phyloP scores from a whole-genome alignment of 2,329 filamentous ascomycete species.

The Penicillium griseofulvum region DNA sequence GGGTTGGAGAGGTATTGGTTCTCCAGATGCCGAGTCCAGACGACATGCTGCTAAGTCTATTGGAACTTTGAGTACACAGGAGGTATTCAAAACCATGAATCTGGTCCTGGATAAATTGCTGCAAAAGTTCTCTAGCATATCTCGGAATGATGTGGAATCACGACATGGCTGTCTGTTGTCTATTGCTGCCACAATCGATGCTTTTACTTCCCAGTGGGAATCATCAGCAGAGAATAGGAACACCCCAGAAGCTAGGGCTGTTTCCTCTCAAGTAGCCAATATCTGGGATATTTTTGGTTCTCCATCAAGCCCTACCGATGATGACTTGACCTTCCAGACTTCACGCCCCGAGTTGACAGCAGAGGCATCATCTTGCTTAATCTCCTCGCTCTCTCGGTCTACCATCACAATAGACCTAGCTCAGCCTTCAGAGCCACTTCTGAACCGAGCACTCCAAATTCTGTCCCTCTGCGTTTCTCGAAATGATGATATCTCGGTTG shows the following conservation, averaged over 20 bases:
- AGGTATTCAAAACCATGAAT: constrained; percentile 30
- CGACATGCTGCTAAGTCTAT: constrained; percentile 69
- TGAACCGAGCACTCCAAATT: constrained; percentile 32
- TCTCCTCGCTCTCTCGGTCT: constrained; percentile 39
- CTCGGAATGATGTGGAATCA: constrained; percentile 41
- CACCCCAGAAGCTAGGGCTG: constrained; percentile 23
- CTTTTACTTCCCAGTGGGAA: constrained; percentile 26
- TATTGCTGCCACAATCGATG: constrained; percentile 39
- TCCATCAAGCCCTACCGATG: constrained; percentile 32
- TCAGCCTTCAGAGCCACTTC: constrained; percentile 21
- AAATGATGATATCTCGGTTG: constrained; percentile 41
- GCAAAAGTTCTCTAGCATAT: constrained; percentile 36
- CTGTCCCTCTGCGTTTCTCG: constrained; percentile 42
- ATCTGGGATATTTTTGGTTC: constrained; percentile 43
- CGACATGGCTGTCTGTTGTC: constrained; percentile 46
- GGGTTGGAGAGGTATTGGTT: constrained; percentile 84
- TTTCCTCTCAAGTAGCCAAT: constrained; percentile 28
- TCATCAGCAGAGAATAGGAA: constrained; percentile 17
- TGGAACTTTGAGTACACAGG: constrained; percentile 48
- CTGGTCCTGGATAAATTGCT: constrained; percentile 35
- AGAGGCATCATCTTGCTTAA: constrained; percentile 41
- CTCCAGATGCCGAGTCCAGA: constrained; percentile 71
- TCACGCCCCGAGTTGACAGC: constrained; percentile 44
- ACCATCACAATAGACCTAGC: constrained; percentile 11
- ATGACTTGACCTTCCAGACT: constrained; percentile 40